Conservation (phyloP, 805 yeast genomes). For the Ogataea nitratoaversa region DNA sequence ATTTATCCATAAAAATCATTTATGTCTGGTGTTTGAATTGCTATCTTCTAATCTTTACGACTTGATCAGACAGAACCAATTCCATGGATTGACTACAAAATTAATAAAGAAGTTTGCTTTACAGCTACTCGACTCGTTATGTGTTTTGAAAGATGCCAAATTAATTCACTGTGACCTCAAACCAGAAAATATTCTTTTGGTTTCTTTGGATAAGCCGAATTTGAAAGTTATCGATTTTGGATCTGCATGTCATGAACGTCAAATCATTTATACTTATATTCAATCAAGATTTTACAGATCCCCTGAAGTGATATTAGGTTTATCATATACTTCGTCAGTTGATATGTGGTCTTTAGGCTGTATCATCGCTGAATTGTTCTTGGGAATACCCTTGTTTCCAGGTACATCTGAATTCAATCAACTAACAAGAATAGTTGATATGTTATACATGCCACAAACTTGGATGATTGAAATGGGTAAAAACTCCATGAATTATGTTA, state of each 20-base stretch:
- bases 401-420: slow-evolving; percentile 94
- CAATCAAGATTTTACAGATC: slow-evolving; percentile 92
- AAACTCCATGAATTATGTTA: slow-evolving; percentile 65
- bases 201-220: slow-evolving; percentile 76
- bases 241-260: slow-evolving; percentile 88
- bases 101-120: slow-evolving; percentile 72
- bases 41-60: slow-evolving; percentile 87
- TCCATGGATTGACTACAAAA: slow-evolving; percentile 80
- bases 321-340: slow-evolving; percentile 87
- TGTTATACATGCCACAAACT: slow-evolving; percentile 82
- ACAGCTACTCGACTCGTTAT: slow-evolving; percentile 78
- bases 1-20: slow-evolving; percentile 86
- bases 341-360: slow-evolving; percentile 75
- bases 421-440: slow-evolving; percentile 71
- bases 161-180: slow-evolving; percentile 95
- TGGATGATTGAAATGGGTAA: slow-evolving; percentile 98
- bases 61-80: slow-evolving; percentile 86
- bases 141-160: slow-evolving; percentile 74
- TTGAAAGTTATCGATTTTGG: slow-evolving; percentile 96
- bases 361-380: slow-evolving; percentile 52
- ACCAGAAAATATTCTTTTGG: slow-evolving; percentile 88
- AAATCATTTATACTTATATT: slow-evolving; percentile 84
- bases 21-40: slow-evolving; percentile 89
- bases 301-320: slow-evolving; percentile 89
- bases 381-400: slow-evolving; percentile 92